These are phyloP conservation scores for Boletus vinaceobasis DNA, from an alignment of 768 basidiomycete species.

Conservation along the genomic window DNA sequence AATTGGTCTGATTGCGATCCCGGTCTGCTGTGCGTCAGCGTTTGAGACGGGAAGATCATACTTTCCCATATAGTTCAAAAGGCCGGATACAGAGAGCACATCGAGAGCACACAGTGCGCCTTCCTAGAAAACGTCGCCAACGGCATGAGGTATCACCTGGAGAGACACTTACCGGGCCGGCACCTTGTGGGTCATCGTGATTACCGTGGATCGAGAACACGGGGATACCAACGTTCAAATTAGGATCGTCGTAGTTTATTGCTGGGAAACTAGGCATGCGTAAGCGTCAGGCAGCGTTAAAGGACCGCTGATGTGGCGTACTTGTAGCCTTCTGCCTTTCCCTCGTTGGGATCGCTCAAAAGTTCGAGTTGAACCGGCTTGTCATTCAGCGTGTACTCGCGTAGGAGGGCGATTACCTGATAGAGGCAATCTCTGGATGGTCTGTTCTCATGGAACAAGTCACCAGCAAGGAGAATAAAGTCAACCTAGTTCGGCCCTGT, in stretches of 20 bases:
- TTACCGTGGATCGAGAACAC: constrained; percentile 99
- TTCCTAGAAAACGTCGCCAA: constrained; percentile 49
- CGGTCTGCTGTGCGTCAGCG: constrained; percentile 56
- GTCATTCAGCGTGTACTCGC: constrained; percentile 88
- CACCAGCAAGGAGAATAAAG: constrained; percentile 91
- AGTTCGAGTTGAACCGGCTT: constrained; percentile 89
- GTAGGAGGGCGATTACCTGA: constrained; percentile 81
- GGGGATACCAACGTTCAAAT: constrained; percentile 93
- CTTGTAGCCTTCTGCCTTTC: constrained; percentile 82
- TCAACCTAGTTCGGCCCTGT: constrained; percentile 63
- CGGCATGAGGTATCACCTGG: background rate
- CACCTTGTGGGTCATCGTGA: constrained; percentile 98
- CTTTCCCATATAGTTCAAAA: constrained; percentile 98
- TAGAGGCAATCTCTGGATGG: constrained; percentile 89
- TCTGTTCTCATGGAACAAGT: constrained; percentile 97
- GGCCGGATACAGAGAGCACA: constrained; percentile 87
- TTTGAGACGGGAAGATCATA: constrained; percentile 81
- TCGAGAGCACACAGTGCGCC: constrained; percentile 96
- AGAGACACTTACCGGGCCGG: constrained; percentile 66
- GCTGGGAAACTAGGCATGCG: constrained; percentile 76
- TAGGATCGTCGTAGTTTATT: constrained; percentile 95
- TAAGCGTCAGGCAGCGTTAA: background rate
- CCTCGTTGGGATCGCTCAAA: constrained; percentile 88
- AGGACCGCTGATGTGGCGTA: constrained; percentile 34
- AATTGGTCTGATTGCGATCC: constrained; percentile 87